Base-by-base conservation (phyloP, 257 asterid species). In the Prunella vulgaris region DNA sequence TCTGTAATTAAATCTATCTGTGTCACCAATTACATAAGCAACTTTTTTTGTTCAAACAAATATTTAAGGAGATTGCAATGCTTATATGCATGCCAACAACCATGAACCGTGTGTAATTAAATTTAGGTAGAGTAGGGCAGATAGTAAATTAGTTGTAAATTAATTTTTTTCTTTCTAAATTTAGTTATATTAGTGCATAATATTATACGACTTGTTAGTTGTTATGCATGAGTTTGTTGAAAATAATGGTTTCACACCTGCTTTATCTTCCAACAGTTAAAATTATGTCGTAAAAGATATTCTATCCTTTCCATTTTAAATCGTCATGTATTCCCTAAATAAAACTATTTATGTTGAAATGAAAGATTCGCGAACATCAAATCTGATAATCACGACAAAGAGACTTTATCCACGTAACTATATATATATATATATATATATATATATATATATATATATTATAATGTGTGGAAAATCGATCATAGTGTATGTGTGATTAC, bases 51-150 rank as follows among this genome's bases (percentile, higher is more conserved):
- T 21, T 54, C 4, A 8, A 10, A n/a, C n/a, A n/a, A n/a, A 13
- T 8, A 54, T 62, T 22, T 21, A 42, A 32, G 10, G 30, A 25
- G 48, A 68, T 52, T 25, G 37, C 7, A 40, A 22, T 70, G 60
- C 32, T 59, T 48, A 21, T 24, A 33, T 64, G 74, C 73, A 71
- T 51, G 54, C 62, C 44, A 71, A 71, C 70, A 38, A 71, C 65
- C 76, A 46, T 30, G 58, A 8, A 21, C 37, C 37, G 44, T 52
- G 44, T 52, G 9, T 15, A 52, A 64, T 30, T 7, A 10, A 62
- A 61, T 60, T 67, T 21, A 57, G 75, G 68, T 59, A 59, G 68
- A 58, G 57, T 27, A 17, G 17, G 15, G 30, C 18, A 9, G 22
- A 15, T 12, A 8, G 51, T 24, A 48, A 44, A 59, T 44, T 42